Percentiles rank a stretch among this genome's conserved stretches.
These are phyloP conservation scores for Suillus fuscotomentosus DNA, from an alignment of 768 basidiomycete genomes.

Conservation along the genomic window DNA sequence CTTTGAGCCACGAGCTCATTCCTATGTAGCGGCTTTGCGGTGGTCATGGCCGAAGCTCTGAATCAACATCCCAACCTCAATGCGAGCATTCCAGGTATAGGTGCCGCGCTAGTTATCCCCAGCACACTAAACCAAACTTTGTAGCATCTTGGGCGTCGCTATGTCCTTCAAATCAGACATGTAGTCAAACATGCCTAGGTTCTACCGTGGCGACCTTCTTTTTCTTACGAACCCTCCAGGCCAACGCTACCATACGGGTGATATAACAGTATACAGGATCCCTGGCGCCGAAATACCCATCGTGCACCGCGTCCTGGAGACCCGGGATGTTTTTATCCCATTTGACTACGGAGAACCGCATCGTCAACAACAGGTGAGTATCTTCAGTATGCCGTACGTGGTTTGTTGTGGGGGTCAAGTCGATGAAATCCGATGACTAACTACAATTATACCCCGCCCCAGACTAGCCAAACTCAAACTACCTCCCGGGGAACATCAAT, in stretches of 20 bases:
- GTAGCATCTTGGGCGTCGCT: conserved; percentile 21
- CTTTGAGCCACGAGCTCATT: conserved; percentile 6
- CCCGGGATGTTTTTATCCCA: conserved; percentile 62
- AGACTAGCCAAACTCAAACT: conserved; percentile 14
- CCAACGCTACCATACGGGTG: conserved; percentile 79
- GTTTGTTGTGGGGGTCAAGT: not conserved
- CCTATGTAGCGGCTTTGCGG: conserved; percentile 27
- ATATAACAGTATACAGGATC: conserved; percentile 97
- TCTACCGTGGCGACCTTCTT: conserved; percentile 93
- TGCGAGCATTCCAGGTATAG: conserved; percentile 17
- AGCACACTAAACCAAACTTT: not conserved
- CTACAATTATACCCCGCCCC: not conserved
- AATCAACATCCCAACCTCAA: conserved; percentile 4
- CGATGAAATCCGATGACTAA: not conserved
- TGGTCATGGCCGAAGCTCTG: conserved; percentile 28
- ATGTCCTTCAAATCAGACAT: conserved; percentile 10
- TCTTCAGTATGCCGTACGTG: not conserved
- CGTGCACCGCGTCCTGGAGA: conserved; percentile 93
- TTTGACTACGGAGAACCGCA: conserved; percentile 12
- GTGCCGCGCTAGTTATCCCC: not conserved
- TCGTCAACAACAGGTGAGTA: conserved; percentile 24
- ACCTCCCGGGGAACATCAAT: conserved; percentile 49
- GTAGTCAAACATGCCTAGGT: conserved; percentile 2
- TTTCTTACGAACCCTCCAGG: conserved; percentile 86
- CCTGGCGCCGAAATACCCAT: conserved; percentile 93